These are phyloP conservation scores for Diplocarpon mali DNA, from an alignment of 2,329 filamentous ascomycete genomes.

Conservation along the genomic window DNA sequence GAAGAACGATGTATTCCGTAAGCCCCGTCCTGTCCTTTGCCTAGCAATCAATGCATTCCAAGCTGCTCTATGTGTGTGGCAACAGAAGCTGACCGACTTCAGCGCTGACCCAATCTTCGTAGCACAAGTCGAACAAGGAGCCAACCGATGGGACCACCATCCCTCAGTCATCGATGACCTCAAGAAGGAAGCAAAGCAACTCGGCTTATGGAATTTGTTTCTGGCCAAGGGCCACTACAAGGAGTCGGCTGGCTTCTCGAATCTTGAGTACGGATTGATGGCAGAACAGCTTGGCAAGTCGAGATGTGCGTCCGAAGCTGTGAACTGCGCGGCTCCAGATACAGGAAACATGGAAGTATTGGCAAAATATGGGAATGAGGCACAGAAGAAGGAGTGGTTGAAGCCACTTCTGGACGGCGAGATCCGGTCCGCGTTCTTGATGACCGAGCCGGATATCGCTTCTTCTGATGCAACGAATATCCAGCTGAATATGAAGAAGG, in stretches of 20 bases:
- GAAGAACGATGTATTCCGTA: constrained; percentile 87
- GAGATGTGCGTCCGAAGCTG: constrained; percentile 69
- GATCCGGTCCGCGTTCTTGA: constrained; percentile 83
- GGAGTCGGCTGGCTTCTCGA: constrained; percentile 87
- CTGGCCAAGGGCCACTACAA: constrained; percentile 89
- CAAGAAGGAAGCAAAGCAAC: constrained; percentile 68
- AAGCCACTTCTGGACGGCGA: constrained; percentile 70
- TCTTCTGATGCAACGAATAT: constrained; percentile 92
- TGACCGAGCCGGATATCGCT: constrained; percentile 86
- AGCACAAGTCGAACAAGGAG: constrained; percentile 66
- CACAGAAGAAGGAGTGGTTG: constrained; percentile 77
- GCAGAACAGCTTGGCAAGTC: constrained; percentile 91
- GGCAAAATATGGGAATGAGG: constrained; percentile 79
- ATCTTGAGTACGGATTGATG: constrained; percentile 96
- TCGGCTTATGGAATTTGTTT: constrained; percentile 98
- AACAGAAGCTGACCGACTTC: constrained; percentile 14
- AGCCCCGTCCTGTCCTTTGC: constrained; percentile 23
- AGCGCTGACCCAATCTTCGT: constrained; percentile 70
- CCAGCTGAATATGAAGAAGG: constrained; percentile 66
- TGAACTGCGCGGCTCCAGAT: constrained; percentile 83
- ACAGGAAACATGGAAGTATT: constrained; percentile 95
- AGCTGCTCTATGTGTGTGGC: background rate
- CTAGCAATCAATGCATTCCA: constrained; percentile 2
- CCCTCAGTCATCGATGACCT: constrained; percentile 79
- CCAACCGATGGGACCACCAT: constrained; percentile 67